Evolutionary conservation across 805 yeast species (phyloP).

Genomic region (Wickerhamomyces bisporus): DNA sequence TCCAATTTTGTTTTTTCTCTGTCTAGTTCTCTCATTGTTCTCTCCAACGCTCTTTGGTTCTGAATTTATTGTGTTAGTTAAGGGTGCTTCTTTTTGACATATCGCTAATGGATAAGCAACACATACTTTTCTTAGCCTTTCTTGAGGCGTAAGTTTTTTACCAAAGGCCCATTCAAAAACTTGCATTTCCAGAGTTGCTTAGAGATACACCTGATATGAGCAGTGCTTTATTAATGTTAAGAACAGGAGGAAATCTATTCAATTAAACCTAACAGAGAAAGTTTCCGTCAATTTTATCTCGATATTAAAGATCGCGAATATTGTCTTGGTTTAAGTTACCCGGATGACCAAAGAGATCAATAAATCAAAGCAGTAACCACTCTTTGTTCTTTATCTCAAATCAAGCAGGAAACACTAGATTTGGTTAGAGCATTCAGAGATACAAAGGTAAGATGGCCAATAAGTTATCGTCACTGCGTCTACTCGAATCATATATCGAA

Average conservation of each 20-base stretch:
- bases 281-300: too few relatives aligned
- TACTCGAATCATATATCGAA: constrained; percentile 24
- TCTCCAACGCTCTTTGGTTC: constrained; percentile 92
- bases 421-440: too few relatives aligned
- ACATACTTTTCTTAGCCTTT: constrained; percentile 70
- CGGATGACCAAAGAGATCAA: too few relatives aligned
- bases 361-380: too few relatives aligned
- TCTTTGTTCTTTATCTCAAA: too few relatives aligned
- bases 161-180: constrained; percentile 95
- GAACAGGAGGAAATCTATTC: too few relatives aligned
- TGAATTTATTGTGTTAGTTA: constrained; percentile 15
- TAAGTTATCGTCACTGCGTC: constrained; percentile 18
- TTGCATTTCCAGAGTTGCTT: constrained; percentile 39
- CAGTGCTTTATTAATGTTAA: not conserved
- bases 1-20: constrained; percentile 85
- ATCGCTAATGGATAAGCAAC: too few relatives aligned
- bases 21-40: constrained; percentile 89
- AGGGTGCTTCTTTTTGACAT: not conserved
- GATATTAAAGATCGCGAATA: too few relatives aligned
- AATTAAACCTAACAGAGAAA: too few relatives aligned
- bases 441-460: constrained; percentile 1
- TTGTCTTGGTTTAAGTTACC: too few relatives aligned
- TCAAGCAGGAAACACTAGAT: too few relatives aligned
- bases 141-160: constrained; percentile 89
- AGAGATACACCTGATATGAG: too few relatives aligned